Conservation (phyloP, 2,329 filamentous ascomycete genomes). For the Waltergamsia citrina region DNA sequence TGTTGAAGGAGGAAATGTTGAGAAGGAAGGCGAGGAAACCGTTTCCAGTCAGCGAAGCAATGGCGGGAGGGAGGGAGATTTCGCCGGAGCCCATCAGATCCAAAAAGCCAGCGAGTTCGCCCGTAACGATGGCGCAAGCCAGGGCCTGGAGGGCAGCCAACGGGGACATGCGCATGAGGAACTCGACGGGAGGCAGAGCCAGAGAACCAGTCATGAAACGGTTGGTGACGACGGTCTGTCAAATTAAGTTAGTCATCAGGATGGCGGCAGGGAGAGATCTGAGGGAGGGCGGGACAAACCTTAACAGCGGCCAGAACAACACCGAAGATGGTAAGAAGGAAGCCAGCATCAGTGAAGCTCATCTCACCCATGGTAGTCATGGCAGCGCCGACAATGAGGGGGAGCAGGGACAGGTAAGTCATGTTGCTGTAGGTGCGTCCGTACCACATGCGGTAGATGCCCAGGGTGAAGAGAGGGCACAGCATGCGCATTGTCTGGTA, state of each 20-base stretch:
- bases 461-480: constrained; percentile 50
- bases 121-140: constrained; percentile 38
- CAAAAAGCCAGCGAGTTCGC: constrained; percentile 37
- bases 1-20: constrained; percentile 47
- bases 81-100: constrained; percentile 22
- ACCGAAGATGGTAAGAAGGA: constrained; percentile 43
- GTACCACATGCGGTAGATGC: constrained; percentile 50
- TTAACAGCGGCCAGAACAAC: constrained; percentile 46
- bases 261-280: background rate
- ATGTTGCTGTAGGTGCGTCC: constrained; percentile 41
- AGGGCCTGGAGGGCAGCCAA: constrained; percentile 47
- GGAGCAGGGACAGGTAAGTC: constrained; percentile 51
- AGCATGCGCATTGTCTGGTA: constrained; percentile 56
- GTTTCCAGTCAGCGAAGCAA: constrained; percentile 37
- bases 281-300: constrained; percentile 17
- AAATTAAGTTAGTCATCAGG: background rate
- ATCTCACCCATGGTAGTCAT: constrained; percentile 54
- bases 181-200: constrained; percentile 46
- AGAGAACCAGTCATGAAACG: constrained; percentile 54
- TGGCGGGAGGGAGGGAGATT: constrained; percentile 22
- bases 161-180: constrained; percentile 54
- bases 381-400: constrained; percentile 49
- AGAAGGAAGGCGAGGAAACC: constrained; percentile 44
- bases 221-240: constrained; percentile 52
- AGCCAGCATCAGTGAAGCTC: constrained; percentile 49